Conservation (phyloP, 177 flowering plant species). For the Telopea speciosissima region DNA sequence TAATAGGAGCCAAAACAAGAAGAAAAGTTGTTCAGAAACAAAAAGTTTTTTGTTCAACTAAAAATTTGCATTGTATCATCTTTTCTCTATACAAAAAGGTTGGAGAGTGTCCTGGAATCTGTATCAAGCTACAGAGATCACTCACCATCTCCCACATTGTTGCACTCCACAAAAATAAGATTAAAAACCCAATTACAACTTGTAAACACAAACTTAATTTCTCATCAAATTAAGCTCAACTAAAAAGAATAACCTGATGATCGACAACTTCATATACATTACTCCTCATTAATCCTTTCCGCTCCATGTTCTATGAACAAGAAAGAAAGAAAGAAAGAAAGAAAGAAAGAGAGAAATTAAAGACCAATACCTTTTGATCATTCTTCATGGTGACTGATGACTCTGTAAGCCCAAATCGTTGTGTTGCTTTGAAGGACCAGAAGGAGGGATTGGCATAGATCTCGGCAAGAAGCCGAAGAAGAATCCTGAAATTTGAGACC, state of each 20-base stretch:
- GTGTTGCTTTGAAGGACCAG: constrained; percentile 12
- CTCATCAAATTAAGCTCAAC: no score
- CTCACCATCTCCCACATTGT: neutral
- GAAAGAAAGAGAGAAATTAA: no score
- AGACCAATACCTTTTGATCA: no score
- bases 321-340: neutral
- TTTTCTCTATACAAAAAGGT: constrained; percentile 8
- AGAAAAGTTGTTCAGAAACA: neutral
- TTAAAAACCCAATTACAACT: neutral
- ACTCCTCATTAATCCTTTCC: no score
- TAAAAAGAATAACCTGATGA: no score
- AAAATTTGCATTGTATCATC: constrained; percentile 3
- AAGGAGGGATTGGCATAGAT: constrained; percentile 7
- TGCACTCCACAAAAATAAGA: neutral
- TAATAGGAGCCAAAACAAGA: neutral
- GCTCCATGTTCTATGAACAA: no score
- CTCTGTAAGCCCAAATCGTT: constrained; percentile 12
- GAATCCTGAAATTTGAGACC: constrained; percentile 6
- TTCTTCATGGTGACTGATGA: constrained; percentile 4
- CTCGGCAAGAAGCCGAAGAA: constrained; percentile 14
- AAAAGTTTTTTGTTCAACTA: neutral
- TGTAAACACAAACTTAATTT: no score
- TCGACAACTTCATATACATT: no score
- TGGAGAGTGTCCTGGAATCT: neutral
- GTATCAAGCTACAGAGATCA: neutral